These are phyloP conservation scores for Chrysanthemum lavandulifolium DNA, from an alignment of 129 eudicot species.

Conservation along the genomic window DNA sequence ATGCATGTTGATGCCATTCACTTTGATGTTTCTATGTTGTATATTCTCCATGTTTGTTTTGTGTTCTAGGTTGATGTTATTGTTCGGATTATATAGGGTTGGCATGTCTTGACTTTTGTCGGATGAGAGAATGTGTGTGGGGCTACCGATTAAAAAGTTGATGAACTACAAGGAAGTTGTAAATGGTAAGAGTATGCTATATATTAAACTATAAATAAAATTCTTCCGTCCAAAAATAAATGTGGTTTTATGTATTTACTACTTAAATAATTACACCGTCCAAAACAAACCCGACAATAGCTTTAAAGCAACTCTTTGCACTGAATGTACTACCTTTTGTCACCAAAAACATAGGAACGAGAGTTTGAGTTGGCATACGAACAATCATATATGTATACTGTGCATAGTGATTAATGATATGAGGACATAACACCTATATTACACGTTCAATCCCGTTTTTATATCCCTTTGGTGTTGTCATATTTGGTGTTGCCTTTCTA, in stretches of 20 bases:
- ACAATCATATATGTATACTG: no score
- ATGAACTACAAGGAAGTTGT: neutral
- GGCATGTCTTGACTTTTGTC: neutral
- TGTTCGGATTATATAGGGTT: neutral
- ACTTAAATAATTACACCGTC: slow-evolving; percentile 1
- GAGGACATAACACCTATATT: no score
- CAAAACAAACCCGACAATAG: neutral
- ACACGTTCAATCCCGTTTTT: no score
- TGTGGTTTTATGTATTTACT: neutral
- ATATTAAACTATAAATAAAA: neutral
- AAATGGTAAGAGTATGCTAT: neutral
- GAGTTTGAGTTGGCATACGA: no score
- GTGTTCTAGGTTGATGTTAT: neutral
- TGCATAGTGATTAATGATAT: no score
- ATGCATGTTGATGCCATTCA: slow-evolving; percentile 75
- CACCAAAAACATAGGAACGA: no score
- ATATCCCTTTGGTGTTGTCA: no score
- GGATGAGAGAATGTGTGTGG: neutral
- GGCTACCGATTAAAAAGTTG: neutral
- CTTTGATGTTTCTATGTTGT: slow-evolving; percentile 43
- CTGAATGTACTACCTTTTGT: no score
- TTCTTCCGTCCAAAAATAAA: neutral
- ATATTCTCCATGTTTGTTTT: slow-evolving; percentile 50
- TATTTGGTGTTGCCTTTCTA: no score
- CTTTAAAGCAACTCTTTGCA: neutral